These are phyloP conservation scores for Artemisia annua DNA, from an alignment of 129 eudicot species.

Conservation along the genomic window DNA sequence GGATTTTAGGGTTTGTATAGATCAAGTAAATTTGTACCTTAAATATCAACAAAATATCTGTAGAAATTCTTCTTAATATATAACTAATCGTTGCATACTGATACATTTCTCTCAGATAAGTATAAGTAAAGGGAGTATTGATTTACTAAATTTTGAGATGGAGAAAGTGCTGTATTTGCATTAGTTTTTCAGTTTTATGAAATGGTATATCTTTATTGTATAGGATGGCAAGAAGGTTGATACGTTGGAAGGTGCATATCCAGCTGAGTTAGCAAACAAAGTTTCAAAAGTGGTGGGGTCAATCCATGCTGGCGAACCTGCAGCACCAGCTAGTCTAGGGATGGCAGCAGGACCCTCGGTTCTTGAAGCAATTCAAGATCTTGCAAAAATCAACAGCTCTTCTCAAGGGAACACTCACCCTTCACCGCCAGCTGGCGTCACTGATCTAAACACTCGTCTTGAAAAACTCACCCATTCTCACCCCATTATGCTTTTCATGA, in stretches of 20 bases:
- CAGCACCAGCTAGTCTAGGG: slow-evolving; percentile 96
- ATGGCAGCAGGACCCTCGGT: slow-evolving; percentile 92
- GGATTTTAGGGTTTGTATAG: no score
- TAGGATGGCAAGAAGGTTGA: slow-evolving; percentile 83
- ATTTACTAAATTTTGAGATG: neutral
- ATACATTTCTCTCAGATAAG: no score
- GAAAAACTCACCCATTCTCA: slow-evolving; percentile 70
- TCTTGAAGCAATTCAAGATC: slow-evolving; percentile 72
- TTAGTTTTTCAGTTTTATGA: neutral
- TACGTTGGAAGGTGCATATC: slow-evolving; percentile 92
- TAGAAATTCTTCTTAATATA: no score
- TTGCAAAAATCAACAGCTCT: slow-evolving; percentile 56
- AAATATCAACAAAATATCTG: no score
- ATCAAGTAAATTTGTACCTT: no score
- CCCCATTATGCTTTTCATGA: slow-evolving; percentile 91
- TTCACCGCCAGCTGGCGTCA: slow-evolving; percentile 32
- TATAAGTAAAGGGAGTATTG: neutral
- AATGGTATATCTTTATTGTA: neutral
- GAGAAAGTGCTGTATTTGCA: neutral
- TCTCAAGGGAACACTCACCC: slow-evolving; percentile 25
- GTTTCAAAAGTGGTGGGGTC: slow-evolving; percentile 87
- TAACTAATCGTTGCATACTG: no score
- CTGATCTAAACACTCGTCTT: slow-evolving; percentile 55
- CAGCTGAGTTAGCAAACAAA: slow-evolving; percentile 86
- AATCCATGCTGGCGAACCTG: slow-evolving; percentile 70